Evolutionary conservation across 2,329 filamentous ascomycete genomes (phyloP).

Genomic region (Cadophora sp.): DNA sequence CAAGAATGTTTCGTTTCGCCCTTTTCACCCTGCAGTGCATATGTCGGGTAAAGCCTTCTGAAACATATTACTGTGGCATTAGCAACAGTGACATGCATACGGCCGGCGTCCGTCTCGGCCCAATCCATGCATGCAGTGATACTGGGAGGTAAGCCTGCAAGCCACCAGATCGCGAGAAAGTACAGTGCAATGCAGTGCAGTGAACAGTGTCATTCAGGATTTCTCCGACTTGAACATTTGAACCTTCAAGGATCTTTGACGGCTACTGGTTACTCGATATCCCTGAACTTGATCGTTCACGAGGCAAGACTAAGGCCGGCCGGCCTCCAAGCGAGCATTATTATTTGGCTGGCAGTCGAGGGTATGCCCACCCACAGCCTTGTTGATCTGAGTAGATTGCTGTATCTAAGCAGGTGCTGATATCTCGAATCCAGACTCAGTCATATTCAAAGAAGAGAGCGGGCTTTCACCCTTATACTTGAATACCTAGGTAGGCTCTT

Average conservation of each 20-base stretch:
- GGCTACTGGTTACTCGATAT: not conserved
- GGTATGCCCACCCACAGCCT: not conserved
- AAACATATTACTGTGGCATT: conserved; percentile 6
- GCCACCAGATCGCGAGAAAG: not conserved
- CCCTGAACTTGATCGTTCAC: not conserved
- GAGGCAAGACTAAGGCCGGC: too few relatives aligned
- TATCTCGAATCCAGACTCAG: too few relatives aligned
- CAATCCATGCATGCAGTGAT: not conserved
- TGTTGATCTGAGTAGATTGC: not conserved
- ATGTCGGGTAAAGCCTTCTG: not conserved
- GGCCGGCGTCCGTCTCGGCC: too few relatives aligned
- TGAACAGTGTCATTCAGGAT: not conserved
- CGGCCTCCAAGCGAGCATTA: not conserved
- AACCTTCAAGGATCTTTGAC: not conserved
- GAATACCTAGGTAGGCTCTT: too few relatives aligned
- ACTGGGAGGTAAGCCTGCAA: not conserved
- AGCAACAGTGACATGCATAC: not conserved
- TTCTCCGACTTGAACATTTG: not conserved
- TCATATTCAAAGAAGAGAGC: too few relatives aligned
- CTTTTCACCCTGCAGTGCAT: not conserved
- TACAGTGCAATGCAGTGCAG: too few relatives aligned
- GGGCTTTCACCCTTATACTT: too few relatives aligned
- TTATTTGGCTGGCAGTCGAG: conserved; percentile 1
- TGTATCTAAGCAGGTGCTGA: not conserved
- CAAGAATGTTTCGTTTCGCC: not conserved